Evolutionary conservation across 192 early-diverging fungal species (phyloP), one percentile per base, ranked within the genome.

Genomic region (Backusella circina): DNA sequence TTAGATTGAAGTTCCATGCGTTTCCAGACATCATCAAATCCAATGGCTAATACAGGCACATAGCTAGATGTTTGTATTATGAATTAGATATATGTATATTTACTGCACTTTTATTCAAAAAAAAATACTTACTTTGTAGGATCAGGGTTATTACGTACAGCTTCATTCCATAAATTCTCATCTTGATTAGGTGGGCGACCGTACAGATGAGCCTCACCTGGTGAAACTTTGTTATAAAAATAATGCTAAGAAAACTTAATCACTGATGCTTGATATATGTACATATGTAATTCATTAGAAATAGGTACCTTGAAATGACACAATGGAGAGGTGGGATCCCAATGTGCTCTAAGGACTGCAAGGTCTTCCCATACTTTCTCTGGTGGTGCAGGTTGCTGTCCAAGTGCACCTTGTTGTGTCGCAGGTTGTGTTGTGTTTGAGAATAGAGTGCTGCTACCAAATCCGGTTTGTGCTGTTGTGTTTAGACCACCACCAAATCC

Each of bases 191-290:
- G 86, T 16, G 92, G 91, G 38, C 88, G 91, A 65, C 84, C 89
- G 76, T 99, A 98, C 64, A 89, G 74, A 38, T 86, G 86, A 18
- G 92, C 91, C 83, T 97, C 94, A n/a, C 83, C 87, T 0, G 96
- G 93, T 78, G 96, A 92, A 3, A 94, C 95, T 79, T 93, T 88
- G 76, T 98, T 99, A 82, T 99, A 99, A 76, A 99, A 97, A 78
- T 96, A 99, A 80, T 96, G 93, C 90, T 70, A 54, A 65, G 36
- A 41, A 32, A 65, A 18, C 12, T 0, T 26, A 44, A 0, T 16
- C 10, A 3, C 9, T 39, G 15, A 64, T 16, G 30, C 10, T 35
- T 57, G 10, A 12, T 28, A 67, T 30, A 67, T n/a, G n/a, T n/a
- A n/a, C n/a, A 47, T 68, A 65, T 5, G 23, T 28, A 37, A 33